phyloP scores from a whole-genome alignment of 2,329 filamentous ascomycete genomes.

The Penicillium sclerotiorum region DNA sequence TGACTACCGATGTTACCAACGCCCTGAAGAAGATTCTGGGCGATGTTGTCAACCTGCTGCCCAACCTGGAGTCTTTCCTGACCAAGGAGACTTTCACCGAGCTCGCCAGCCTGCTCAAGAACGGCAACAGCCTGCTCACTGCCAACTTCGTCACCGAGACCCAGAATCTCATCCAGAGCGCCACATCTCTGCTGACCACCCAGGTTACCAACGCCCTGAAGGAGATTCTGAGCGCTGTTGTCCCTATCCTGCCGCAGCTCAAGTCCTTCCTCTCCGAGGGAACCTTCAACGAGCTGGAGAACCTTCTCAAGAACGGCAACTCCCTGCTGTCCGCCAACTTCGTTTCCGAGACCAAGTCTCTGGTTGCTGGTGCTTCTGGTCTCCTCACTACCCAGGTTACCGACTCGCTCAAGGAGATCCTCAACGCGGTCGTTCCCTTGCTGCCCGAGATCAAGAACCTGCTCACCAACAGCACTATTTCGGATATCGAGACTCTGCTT shows the following conservation, averaged over 20 bases:
- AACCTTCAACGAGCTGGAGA: slow-evolving; percentile 21
- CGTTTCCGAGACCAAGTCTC: slow-evolving; percentile 20
- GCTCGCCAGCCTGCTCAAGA: slow-evolving; percentile 15
- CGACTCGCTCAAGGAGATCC: slow-evolving; percentile 22
- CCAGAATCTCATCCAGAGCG: no score
- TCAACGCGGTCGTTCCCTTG: slow-evolving; percentile 18
- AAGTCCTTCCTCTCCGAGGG: slow-evolving; percentile 22
- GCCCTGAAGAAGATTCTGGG: slow-evolving; percentile 22
- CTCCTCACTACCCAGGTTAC: slow-evolving; percentile 22
- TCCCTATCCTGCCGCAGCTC: slow-evolving; percentile 22
- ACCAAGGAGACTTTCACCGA: slow-evolving; percentile 18
- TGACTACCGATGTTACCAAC: slow-evolving; percentile 28
- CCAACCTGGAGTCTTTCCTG: slow-evolving; percentile 21
- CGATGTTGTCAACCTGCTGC: slow-evolving; percentile 19
- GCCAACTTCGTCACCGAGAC: slow-evolving; percentile 21
- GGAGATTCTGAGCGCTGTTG: slow-evolving; percentile 16
- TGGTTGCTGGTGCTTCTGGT: slow-evolving; percentile 20
- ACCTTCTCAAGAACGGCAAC: slow-evolving; percentile 24
- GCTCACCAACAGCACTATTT: slow-evolving; percentile 18
- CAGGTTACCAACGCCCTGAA: slow-evolving; percentile 19
- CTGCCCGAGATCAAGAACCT: slow-evolving; percentile 23
- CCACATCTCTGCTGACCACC: slow-evolving; percentile 32
- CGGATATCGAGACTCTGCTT: slow-evolving; percentile 15
- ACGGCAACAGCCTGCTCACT: slow-evolving; percentile 20
- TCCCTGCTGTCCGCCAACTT: slow-evolving; percentile 24